phyloP scores from a whole-genome alignment of 148 eudicot species.

The Pouteria glomerata region DNA sequence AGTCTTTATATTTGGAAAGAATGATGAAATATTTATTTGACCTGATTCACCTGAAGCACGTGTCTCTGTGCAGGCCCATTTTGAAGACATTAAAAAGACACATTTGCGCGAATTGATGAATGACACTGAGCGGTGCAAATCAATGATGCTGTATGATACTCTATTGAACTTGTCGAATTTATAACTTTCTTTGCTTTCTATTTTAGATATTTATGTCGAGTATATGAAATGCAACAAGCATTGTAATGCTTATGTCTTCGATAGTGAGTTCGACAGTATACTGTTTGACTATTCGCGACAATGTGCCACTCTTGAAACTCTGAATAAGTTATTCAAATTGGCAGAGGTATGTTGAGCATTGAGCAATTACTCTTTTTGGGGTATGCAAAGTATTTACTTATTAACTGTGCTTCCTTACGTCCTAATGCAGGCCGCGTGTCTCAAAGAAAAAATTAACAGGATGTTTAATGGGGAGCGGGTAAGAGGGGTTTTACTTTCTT shows the following conservation, averaged over 20 bases:
- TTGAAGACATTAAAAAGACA: conserved; percentile 70
- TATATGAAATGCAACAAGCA: too few relatives aligned
- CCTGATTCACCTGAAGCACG: not conserved
- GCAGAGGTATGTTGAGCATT: conserved; percentile 61
- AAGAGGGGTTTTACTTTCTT: conserved; percentile 3
- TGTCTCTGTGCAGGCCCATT: conserved; percentile 56
- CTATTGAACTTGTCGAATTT: not conserved
- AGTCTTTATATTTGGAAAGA: not conserved
- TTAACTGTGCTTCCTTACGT: conserved; percentile 11
- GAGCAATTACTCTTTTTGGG: not conserved
- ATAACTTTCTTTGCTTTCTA: not conserved
- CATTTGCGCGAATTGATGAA: conserved; percentile 87
- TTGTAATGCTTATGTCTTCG: not conserved
- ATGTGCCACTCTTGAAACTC: conserved; percentile 62
- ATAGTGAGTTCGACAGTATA: conserved; percentile 75
- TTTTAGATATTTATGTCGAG: too few relatives aligned
- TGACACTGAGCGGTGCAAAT: conserved; percentile 70
- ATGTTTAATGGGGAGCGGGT: conserved; percentile 74
- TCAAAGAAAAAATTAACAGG: conserved; percentile 67
- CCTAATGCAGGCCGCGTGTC: conserved; percentile 64
- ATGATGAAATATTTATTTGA: not conserved
- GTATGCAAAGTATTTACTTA: not conserved
- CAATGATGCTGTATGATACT: conserved; percentile 80
- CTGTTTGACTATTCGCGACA: conserved; percentile 89
- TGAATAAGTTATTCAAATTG: conserved; percentile 64